Evolutionary conservation across 2,329 filamentous ascomycete species (phyloP).

Genomic region (Emergomyces pasteurianus): DNA sequence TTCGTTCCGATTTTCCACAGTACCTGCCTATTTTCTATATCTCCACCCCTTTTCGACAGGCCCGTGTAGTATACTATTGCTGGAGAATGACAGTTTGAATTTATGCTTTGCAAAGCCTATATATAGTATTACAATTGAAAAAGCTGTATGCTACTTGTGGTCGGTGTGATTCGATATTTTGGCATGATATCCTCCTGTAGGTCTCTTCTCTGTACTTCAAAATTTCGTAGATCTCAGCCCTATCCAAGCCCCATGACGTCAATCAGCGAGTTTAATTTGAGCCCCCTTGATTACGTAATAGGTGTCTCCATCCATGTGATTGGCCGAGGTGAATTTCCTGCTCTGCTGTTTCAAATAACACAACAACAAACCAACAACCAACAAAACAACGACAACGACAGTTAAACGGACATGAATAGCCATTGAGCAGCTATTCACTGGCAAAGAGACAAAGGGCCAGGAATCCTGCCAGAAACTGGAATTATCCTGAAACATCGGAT

Average conservation of each 20-base stretch:
- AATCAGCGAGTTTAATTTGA: background rate
- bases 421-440: background rate
- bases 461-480: background rate
- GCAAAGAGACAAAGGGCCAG: background rate
- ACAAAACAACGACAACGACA: background rate
- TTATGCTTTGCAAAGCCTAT: background rate
- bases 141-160: background rate
- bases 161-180: too few relatives aligned
- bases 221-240: too few relatives aligned
- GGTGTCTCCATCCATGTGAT: too few relatives aligned
- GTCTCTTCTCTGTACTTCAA: too few relatives aligned
- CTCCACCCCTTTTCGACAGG: background rate
- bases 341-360: slow-evolving; percentile 2
- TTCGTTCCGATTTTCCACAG: background rate
- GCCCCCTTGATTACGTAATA: background rate
- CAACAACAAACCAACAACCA: background rate
- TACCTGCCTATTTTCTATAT: background rate
- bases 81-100: background rate
- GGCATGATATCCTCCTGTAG: too few relatives aligned
- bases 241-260: too few relatives aligned
- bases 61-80: background rate
- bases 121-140: background rate
- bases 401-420: background rate
- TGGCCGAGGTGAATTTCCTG: background rate
- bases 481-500: background rate